phyloP scores from a whole-genome alignment of 148 eudicot genomes.

The Pharnaceum exiguum region DNA sequence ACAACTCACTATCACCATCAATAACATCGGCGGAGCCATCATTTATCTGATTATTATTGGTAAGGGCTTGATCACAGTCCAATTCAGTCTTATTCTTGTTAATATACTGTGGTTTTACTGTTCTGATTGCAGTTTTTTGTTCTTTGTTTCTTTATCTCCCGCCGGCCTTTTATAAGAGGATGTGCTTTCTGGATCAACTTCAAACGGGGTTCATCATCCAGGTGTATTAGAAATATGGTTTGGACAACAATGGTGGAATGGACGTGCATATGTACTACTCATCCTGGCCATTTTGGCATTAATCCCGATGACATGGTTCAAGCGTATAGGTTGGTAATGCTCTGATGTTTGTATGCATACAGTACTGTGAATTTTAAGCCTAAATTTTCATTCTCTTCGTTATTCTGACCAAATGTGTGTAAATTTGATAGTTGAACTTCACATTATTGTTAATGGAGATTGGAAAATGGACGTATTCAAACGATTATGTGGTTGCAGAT shows the following conservation, averaged over 20 bases:
- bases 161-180: constrained; percentile 39
- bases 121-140: neutral
- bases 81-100: no score
- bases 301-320: constrained; percentile 62
- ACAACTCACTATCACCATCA: constrained; percentile 59
- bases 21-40: constrained; percentile 62
- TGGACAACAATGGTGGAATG: constrained; percentile 67
- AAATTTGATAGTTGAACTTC: no score
- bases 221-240: constrained; percentile 69
- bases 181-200: constrained; percentile 67
- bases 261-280: constrained; percentile 48
- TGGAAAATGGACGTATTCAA: neutral
- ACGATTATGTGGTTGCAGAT: constrained; percentile 35
- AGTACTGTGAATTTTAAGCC: no score
- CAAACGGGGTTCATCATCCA: constrained; percentile 57
- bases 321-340: constrained; percentile 59
- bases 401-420: no score
- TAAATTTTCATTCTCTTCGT: no score
- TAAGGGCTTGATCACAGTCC: constrained; percentile 8
- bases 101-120: neutral
- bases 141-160: no score
- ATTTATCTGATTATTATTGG: constrained; percentile 81
- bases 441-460: no score
- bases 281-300: constrained; percentile 43
- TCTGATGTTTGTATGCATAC: no score